A percentile compares a stretch with the other conserved stretches of the same genome.
phyloP scores from a whole-genome alignment of 176 grass and related monocot genomes.

The Puccinellia tenuiflora region DNA sequence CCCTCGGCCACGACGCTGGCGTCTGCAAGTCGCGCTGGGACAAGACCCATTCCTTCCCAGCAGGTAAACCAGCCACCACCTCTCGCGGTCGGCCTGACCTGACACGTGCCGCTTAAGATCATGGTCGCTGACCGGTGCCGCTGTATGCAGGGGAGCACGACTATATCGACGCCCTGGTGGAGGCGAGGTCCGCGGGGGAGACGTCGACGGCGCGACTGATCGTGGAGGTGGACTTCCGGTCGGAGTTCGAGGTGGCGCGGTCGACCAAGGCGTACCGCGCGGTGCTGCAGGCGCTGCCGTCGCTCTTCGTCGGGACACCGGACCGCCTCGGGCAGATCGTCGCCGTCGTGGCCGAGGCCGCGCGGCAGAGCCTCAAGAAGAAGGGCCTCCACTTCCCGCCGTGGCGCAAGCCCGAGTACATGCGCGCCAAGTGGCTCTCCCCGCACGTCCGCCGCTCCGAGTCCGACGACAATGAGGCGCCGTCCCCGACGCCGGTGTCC shows the following conservation, averaged over 20 bases:
- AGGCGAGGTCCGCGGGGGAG: background rate
- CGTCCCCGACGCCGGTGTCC: slow-evolving; percentile 23
- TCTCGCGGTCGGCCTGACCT: background rate
- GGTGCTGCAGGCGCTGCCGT: slow-evolving; percentile 65
- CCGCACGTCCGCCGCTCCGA: slow-evolving; percentile 29
- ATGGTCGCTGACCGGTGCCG: background rate
- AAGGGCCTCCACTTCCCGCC: slow-evolving; percentile 85
- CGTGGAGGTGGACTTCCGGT: slow-evolving; percentile 88
- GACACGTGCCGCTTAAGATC: background rate
- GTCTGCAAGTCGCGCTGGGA: slow-evolving; percentile 87
- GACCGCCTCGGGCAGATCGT: slow-evolving; percentile 73
- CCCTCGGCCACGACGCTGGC: slow-evolving; percentile 70
- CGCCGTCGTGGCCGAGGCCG: slow-evolving; percentile 52
- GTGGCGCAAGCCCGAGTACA: slow-evolving; percentile 88
- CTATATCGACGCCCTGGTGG: slow-evolving; percentile 71
- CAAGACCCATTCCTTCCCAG: slow-evolving; percentile 49
- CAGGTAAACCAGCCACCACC: slow-evolving; percentile 27
- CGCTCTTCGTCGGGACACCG: slow-evolving; percentile 65
- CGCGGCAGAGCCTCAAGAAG: slow-evolving; percentile 77
- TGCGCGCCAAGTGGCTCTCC: slow-evolving; percentile 87
- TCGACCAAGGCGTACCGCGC: slow-evolving; percentile 72
- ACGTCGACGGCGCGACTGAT: slow-evolving; percentile 39
- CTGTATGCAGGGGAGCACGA: slow-evolving; percentile 62
- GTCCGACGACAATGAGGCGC: slow-evolving; percentile 1
- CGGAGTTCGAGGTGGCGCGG: slow-evolving; percentile 89